Percentiles rank a stretch among this genome's conserved stretches.
phyloP scores from a whole-genome alignment of 345 rosid species.

The Citrus maxima region DNA sequence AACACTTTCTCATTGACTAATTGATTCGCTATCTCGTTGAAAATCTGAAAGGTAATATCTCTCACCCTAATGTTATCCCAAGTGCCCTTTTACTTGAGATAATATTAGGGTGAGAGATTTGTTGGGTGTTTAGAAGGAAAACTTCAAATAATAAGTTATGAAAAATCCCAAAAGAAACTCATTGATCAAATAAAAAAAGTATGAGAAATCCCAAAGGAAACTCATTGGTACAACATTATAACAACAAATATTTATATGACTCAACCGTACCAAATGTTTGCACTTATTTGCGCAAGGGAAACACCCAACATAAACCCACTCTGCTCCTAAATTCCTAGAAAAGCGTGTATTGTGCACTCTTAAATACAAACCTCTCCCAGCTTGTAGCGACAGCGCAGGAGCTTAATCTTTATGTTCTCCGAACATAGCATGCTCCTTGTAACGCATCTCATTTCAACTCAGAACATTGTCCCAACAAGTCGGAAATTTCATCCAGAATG shows the following conservation, averaged over 20 bases:
- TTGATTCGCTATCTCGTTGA: background rate
- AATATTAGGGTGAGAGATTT: too few relatives aligned
- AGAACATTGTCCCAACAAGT: background rate
- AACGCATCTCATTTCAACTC: background rate
- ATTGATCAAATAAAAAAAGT: too few relatives aligned
- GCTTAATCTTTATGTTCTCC: constrained; percentile 8
- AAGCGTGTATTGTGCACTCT: background rate
- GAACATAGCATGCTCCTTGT: background rate
- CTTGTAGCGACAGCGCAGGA: background rate
- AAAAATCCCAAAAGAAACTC: too few relatives aligned
- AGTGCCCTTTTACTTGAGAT: too few relatives aligned
- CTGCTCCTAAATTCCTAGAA: constrained; percentile 4
- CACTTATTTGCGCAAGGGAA: background rate
- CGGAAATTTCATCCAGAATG: background rate
- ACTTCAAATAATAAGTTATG: too few relatives aligned
- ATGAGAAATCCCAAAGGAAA: too few relatives aligned
- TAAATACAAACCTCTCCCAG: constrained; percentile 17
- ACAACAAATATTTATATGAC: too few relatives aligned
- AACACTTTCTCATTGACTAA: too few relatives aligned
- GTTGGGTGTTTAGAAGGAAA: too few relatives aligned
- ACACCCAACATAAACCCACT: constrained; percentile 1
- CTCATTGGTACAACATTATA: too few relatives aligned
- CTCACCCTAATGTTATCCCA: background rate
- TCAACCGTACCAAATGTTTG: background rate
- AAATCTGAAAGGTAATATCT: background rate